Conservation (phyloP, 345 rosid genomes). For the Rhodamnia argentea region DNA sequence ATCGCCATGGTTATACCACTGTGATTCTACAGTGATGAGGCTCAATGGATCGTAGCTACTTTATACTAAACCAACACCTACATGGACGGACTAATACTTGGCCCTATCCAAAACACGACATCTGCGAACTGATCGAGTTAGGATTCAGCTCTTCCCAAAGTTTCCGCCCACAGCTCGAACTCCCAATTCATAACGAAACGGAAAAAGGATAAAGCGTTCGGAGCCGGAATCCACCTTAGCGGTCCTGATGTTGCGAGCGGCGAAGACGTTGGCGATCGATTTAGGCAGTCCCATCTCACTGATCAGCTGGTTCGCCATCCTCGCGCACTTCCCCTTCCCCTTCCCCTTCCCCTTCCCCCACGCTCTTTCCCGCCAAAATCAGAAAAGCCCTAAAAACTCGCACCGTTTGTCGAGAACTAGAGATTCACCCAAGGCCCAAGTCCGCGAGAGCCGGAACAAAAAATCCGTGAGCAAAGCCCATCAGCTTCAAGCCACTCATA, state of each 20-base stretch:
- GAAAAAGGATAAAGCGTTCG: background rate
- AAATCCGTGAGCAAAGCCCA: background rate
- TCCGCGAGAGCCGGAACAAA: background rate
- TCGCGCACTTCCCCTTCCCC: background rate
- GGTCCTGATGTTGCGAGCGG: slow-evolving; percentile 63
- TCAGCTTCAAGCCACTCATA: background rate
- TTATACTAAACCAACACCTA: background rate
- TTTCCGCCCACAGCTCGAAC: background rate
- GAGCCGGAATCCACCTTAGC: slow-evolving; percentile 34
- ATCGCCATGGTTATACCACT: too few relatives aligned
- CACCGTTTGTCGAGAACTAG: background rate
- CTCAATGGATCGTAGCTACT: background rate
- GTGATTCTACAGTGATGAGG: too few relatives aligned
- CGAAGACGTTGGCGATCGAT: slow-evolving; percentile 46
- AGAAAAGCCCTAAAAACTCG: background rate
- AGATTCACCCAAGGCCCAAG: background rate
- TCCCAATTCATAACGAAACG: background rate
- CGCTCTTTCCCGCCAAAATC: background rate
- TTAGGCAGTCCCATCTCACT: slow-evolving; percentile 48
- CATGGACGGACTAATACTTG: background rate
- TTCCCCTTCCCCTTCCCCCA: background rate
- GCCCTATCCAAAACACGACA: background rate
- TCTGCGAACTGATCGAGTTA: background rate
- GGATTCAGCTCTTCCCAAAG: background rate
- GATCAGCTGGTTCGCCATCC: slow-evolving; percentile 63